Evolutionary conservation across 352 stramenopile genomes (phyloP).

Genomic region (Phytopythium mirpurense): DNA sequence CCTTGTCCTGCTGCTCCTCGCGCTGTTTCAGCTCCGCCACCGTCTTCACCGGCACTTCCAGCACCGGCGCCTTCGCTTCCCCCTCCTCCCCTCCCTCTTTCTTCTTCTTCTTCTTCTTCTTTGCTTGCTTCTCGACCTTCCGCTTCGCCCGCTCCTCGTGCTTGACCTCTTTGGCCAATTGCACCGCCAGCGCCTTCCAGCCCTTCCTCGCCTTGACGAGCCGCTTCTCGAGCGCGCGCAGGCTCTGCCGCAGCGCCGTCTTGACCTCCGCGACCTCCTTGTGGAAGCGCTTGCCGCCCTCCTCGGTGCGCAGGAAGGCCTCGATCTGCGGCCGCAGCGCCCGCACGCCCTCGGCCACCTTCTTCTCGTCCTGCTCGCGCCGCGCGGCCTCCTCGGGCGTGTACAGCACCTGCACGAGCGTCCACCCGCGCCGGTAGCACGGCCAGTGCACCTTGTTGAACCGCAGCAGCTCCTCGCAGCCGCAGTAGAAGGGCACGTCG

Average conservation of each 20-base stretch:
- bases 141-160: slow-evolving; percentile 18
- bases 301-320: slow-evolving; percentile 44
- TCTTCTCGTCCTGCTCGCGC: slow-evolving; percentile 38
- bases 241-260: slow-evolving; percentile 25
- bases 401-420: slow-evolving; percentile 52
- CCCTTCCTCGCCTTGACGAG: slow-evolving; percentile 22
- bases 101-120: too few species aligned
- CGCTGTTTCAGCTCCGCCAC: slow-evolving; percentile 31
- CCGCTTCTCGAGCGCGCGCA: slow-evolving; percentile 36
- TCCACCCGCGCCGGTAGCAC: slow-evolving; percentile 57
- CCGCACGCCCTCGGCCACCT: slow-evolving; percentile 34
- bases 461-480: slow-evolving; percentile 57
- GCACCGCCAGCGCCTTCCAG: slow-evolving; percentile 16
- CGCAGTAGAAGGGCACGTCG: slow-evolving; percentile 67
- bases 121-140: slow-evolving; percentile 11
- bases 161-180: slow-evolving; percentile 15
- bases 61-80: background rate
- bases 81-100: too few species aligned
- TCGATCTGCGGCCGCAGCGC: slow-evolving; percentile 53
- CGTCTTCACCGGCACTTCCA: slow-evolving; percentile 14
- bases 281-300: slow-evolving; percentile 65
- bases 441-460: slow-evolving; percentile 67
- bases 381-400: slow-evolving; percentile 47
- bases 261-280: slow-evolving; percentile 49
- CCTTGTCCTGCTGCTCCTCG: slow-evolving; percentile 26